Evolutionary conservation across 108 stramenopile species (phyloP).

Genomic region (Nitzschia sp.): DNA sequence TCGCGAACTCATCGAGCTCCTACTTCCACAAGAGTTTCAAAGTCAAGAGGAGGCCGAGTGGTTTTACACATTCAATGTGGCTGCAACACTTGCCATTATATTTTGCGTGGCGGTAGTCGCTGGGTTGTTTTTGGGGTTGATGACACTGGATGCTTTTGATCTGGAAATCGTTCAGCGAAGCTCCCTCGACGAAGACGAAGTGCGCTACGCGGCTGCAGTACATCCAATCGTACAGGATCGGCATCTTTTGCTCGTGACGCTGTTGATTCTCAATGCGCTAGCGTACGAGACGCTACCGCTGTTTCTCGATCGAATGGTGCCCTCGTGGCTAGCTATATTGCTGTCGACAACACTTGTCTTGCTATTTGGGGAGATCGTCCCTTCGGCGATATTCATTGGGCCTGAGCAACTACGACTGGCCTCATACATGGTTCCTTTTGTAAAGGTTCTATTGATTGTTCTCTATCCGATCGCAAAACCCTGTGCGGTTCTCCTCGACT

Average conservation of each 20-base stretch:
- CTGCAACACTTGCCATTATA: constrained; percentile 37
- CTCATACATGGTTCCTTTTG: constrained; percentile 58
- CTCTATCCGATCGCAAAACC: constrained; percentile 84
- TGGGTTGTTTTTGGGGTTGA: constrained; percentile 77
- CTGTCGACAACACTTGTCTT: constrained; percentile 83
- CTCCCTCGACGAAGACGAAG: constrained; percentile 43
- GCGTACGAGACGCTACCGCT: constrained; percentile 86
- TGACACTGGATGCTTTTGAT: constrained; percentile 76
- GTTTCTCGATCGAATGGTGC: constrained; percentile 81
- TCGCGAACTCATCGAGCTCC: not conserved
- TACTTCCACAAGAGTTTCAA: not conserved
- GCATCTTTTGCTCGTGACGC: constrained; percentile 86
- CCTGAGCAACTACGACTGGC: constrained; percentile 78
- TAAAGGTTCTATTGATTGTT: constrained; percentile 56
- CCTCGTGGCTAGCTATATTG: constrained; percentile 75
- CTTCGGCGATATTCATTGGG: constrained; percentile 79
- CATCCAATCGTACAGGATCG: constrained; percentile 59
- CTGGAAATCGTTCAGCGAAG: constrained; percentile 49
- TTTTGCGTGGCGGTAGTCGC: constrained; percentile 67
- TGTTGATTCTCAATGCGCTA: constrained; percentile 84
- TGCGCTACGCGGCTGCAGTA: constrained; percentile 31
- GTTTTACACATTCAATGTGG: constrained; percentile 23
- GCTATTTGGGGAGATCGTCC: constrained; percentile 83
- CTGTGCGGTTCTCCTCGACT: constrained; percentile 70
- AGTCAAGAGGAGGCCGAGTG: constrained; percentile 1